Base-by-base conservation (phyloP, 2,329 filamentous ascomycete genomes). In the Colletotrichum incanum region DNA sequence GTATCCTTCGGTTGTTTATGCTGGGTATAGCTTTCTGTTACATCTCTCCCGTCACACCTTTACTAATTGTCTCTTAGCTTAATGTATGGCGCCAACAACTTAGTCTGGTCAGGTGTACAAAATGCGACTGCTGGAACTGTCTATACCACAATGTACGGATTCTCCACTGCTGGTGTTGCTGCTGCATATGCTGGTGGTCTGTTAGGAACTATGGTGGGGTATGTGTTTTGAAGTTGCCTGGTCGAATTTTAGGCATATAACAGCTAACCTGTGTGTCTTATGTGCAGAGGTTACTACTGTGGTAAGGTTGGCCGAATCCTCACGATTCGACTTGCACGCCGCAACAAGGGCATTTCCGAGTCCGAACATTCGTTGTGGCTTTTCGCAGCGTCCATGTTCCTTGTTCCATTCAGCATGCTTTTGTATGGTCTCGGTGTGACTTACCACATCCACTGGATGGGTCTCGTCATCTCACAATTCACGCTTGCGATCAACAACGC, bases 141-240 rank as follows among this genome's bases (percentile, higher is more conserved):
- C 8, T 80, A 80, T 62, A 80, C 79, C 1, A 76, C 74, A 1
- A 65, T 74, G 66, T 80, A 80, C 52, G 79, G 79, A 14, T 80
- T 79, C 63, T 76, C 71, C 11, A 80, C 68, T 9, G 67, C 67
- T 1, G 67, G 67, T 23, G 67, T 71, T 3, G 67, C 67, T 45
- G 78, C 74, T 0, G 78, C 77, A 39, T 80, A 80, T 23, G 62
- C 73, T 11, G 78, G 76, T 7, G 78, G 78, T 23, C 73, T 78
- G 20, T 81, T 88, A 31, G 85, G 85, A 26, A 86, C 85, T 9
- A 66, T 76, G n/a, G 76, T 88, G 50, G 84, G 75, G 70, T 78
- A 26, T 61, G 75, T 31, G 9, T 56, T 31, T 28, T 28, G 1
- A 14, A 37, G 5, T 49, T 3, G 8, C 18, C 5, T 12, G n/a